Conservation (phyloP, 2,329 filamentous ascomycete genomes). For the Ophiostoma sp. region DNA sequence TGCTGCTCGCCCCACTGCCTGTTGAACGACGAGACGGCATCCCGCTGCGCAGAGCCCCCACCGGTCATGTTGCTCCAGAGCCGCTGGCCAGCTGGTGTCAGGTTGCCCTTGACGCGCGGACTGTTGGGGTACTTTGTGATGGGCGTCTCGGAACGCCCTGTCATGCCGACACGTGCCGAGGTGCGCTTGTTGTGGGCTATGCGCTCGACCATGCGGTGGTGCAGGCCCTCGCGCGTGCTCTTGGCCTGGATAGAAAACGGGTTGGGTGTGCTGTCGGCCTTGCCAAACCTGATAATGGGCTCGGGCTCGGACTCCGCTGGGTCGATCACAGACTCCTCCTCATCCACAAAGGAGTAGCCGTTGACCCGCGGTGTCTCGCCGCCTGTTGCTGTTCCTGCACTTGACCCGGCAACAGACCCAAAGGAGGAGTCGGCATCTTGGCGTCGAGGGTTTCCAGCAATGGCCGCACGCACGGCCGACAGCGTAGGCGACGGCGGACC, state of each 20-base stretch:
- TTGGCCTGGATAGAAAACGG: conserved; percentile 76
- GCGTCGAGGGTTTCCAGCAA: conserved; percentile 63
- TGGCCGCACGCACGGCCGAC: conserved; percentile 77
- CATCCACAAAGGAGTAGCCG: conserved; percentile 90
- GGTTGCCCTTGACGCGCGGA: conserved; percentile 49
- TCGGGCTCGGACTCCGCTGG: conserved; percentile 38
- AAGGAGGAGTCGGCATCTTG: conserved; percentile 57
- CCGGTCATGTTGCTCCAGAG: conserved; percentile 55
- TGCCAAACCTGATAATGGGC: conserved; percentile 52
- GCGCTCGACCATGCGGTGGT: conserved; percentile 80
- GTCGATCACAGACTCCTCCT: conserved; percentile 47
- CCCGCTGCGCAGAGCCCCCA: conserved; percentile 33
- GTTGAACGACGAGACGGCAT: conserved; percentile 25
- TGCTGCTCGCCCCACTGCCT: not conserved
- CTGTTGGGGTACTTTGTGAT: conserved; percentile 67
- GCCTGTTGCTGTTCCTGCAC: conserved; percentile 36
- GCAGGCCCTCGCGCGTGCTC: conserved; percentile 71
- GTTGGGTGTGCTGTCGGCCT: conserved; percentile 60
- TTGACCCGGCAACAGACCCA: conserved; percentile 6
- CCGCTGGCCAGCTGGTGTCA: conserved; percentile 71
- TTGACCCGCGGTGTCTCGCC: conserved; percentile 85
- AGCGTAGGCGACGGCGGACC: conserved; percentile 74
- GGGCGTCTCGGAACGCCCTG: conserved; percentile 54
- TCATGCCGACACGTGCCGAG: conserved; percentile 54
- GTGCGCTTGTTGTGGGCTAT: conserved; percentile 67